phyloP scores from a whole-genome alignment of 2,329 filamentous ascomycete genomes.

The Trichocomaceae sp. region DNA sequence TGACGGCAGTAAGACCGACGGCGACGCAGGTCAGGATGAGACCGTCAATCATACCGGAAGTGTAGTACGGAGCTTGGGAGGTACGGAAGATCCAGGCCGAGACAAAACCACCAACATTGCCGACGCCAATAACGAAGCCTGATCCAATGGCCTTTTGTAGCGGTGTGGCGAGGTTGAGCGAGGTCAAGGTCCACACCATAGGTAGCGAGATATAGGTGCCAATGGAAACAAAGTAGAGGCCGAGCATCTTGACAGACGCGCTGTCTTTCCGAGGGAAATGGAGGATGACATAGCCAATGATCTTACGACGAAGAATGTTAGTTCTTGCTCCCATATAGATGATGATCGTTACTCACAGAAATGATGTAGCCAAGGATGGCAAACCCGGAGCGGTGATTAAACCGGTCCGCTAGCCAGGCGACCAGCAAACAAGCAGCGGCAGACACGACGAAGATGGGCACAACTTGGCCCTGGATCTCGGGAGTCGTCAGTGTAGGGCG shows the following conservation, averaged over 20 bases:
- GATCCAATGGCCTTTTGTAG: slow-evolving; percentile 5
- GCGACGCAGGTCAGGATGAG: slow-evolving; percentile 1
- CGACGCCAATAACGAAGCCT: slow-evolving; percentile 1
- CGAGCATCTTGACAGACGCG: slow-evolving; percentile 1
- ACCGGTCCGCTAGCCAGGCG: slow-evolving; percentile 1
- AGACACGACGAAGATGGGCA: slow-evolving; percentile 3
- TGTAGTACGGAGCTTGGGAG: neutral
- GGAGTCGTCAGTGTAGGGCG: neutral
- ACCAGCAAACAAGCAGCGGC: neutral
- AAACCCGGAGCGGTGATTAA: slow-evolving; percentile 2
- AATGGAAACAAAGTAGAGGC: slow-evolving; percentile 4
- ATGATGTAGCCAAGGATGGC: slow-evolving; percentile 3
- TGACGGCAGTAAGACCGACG: neutral
- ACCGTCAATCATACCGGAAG: neutral
- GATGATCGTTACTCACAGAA: neutral
- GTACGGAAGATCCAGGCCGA: slow-evolving; percentile 6
- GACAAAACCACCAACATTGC: slow-evolving; percentile 1
- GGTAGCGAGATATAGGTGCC: slow-evolving; percentile 4
- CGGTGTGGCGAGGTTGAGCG: slow-evolving; percentile 1
- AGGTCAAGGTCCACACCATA: slow-evolving; percentile 5
- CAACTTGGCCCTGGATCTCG: slow-evolving; percentile 1
- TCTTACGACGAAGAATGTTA: neutral
- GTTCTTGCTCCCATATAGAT: neutral
- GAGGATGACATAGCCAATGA: slow-evolving; percentile 1
- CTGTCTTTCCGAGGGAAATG: neutral